These are phyloP conservation scores for Xerocomus potaroensis DNA, from an alignment of 768 basidiomycete genomes.

Conservation along the genomic window DNA sequence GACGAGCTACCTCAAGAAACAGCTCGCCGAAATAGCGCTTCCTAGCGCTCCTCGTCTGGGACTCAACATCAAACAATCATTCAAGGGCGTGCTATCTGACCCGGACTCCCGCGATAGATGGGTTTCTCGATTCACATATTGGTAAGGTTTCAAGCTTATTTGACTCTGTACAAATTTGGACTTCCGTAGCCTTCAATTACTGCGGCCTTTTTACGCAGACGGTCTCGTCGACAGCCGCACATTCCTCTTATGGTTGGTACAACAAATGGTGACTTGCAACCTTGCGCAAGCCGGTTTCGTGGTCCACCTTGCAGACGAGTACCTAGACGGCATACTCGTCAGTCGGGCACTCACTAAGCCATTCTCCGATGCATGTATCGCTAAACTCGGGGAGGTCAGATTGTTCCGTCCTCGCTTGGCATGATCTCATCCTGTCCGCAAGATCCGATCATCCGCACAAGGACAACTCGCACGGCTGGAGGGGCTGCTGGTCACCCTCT, in stretches of 20 bases:
- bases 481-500: conserved; percentile 46
- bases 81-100: conserved; percentile 78
- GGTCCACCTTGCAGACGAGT: conserved; percentile 73
- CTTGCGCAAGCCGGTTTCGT: conserved; percentile 79
- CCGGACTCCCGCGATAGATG: conserved; percentile 65
- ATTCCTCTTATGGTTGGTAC: conserved; percentile 75
- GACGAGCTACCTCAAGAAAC: conserved; percentile 79
- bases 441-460: conserved; percentile 57
- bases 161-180: background rate
- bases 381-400: conserved; percentile 58
- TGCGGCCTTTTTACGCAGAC: conserved; percentile 76
- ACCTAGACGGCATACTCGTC: conserved; percentile 62
- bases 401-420: conserved; percentile 15
- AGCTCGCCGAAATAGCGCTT: conserved; percentile 70
- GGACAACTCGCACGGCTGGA: conserved; percentile 54
- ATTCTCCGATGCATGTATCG: conserved; percentile 66
- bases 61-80: conserved; percentile 77
- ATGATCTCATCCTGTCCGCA: conserved; percentile 5
- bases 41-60: conserved; percentile 75
- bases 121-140: conserved; percentile 76
- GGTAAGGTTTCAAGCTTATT: conserved; percentile 42
- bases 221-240: conserved; percentile 75
- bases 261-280: conserved; percentile 73
- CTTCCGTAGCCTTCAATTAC: conserved; percentile 53
- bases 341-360: conserved; percentile 67